Evolutionary conservation across 805 yeast species (phyloP).

Genomic region (Yamadazyma sp.): DNA sequence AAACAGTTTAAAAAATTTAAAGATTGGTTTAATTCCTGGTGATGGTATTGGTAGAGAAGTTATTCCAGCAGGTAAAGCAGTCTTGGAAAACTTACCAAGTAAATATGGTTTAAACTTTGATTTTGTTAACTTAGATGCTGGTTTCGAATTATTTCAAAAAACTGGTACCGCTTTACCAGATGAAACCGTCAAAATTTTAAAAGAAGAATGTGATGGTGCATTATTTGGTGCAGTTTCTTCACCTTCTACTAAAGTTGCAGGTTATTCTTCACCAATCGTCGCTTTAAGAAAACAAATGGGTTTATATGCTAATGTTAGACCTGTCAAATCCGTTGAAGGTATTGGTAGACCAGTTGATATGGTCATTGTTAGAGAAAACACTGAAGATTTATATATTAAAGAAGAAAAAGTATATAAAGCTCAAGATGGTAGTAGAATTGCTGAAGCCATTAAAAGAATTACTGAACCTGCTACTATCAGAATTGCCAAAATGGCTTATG

Average conservation of each 20-base stretch:
- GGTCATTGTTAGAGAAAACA: slow-evolving; percentile 98
- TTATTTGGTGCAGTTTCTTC: slow-evolving; percentile 96
- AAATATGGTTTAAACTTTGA: slow-evolving; percentile 75
- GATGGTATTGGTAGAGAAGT: slow-evolving; percentile 98
- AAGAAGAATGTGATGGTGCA: slow-evolving; percentile 91
- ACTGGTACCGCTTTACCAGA: slow-evolving; percentile 98
- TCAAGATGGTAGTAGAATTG: slow-evolving; percentile 82
- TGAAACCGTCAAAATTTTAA: slow-evolving; percentile 75
- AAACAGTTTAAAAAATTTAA: slow-evolving; percentile 30
- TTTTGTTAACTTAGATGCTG: slow-evolving; percentile 87
- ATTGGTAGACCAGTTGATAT: slow-evolving; percentile 88
- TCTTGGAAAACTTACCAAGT: slow-evolving; percentile 79
- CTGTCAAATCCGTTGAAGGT: slow-evolving; percentile 90
- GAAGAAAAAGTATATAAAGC: slow-evolving; percentile 77
- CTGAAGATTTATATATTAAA: slow-evolving; percentile 95
- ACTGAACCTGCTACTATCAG: slow-evolving; percentile 80
- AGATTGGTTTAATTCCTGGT: slow-evolving; percentile 83
- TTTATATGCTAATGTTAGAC: slow-evolving; percentile 94
- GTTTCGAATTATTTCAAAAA: slow-evolving; percentile 87
- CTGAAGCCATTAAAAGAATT: slow-evolving; percentile 97
- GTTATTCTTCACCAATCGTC: slow-evolving; percentile 97
- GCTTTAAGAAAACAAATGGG: slow-evolving; percentile 97
- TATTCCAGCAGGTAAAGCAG: slow-evolving; percentile 91
- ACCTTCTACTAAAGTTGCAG: slow-evolving; percentile 89
- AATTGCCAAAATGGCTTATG: slow-evolving; percentile 88